Base-by-base conservation (phyloP, 1,284 basidiomycete genomes). In the Agaricales sp. region DNA sequence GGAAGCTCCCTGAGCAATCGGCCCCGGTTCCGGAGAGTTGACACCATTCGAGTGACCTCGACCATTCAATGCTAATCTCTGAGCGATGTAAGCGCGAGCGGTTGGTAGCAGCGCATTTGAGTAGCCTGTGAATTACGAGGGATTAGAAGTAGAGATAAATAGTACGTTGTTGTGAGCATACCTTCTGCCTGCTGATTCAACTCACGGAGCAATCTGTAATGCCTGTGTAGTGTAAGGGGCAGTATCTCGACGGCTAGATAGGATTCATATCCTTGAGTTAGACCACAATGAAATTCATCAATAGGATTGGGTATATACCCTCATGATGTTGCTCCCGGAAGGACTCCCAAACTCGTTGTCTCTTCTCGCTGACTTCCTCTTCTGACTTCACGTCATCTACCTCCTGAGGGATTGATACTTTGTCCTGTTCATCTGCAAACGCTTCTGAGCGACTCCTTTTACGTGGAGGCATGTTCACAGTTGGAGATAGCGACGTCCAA, bases 261-360 rank as follows among this genome's bases (percentile, higher is more conserved):
- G 50, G 43, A 24, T 50, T 16, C 41, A 25, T 50, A 48, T 21
- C 13, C 23, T 35, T 25, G n/a, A 21, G 38, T 13, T 26, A 20
- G 18, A n/a, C 6, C 26, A 14, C 6, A 24, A 19, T 45, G 21
- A 35, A 23, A 4, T 30, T 47, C 21, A 23, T 22, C 8, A 49
- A 52, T 24, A 38, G 45, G 30, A 18, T 20, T 49, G 35, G 47
- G 46, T 20, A 46, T 65, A 43, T 43, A 77, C 85, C 78, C 76
- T 90, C 88, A 61, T 81, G 83, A 57, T 87, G 80, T 53, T 91
- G 86, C 57, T 87, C 86, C 53, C 78, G 75, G 60, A 92, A 80
- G 20, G 78, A 68, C 37, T 87, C 82, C 87, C 88, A 91, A 23
- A 83, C 67, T 43, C 77, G 58, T 0, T 55, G 57, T 11, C 59